Evolutionary conservation across 371 early-diverging fungal species (phyloP).

Genomic region (Conidiobolus incongruus): DNA sequence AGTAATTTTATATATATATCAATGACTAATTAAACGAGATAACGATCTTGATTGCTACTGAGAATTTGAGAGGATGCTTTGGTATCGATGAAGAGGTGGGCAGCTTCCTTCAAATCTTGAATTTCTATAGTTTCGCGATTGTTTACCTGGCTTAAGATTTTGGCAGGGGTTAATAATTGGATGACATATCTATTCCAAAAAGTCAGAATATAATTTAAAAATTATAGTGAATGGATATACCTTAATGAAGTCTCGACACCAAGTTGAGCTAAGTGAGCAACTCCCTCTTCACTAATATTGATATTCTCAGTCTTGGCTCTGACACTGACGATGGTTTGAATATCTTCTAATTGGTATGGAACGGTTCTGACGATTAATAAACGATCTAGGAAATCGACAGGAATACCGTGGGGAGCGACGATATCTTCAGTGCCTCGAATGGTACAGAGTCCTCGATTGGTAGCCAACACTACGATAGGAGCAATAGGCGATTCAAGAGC

Average conservation of each 20-base stretch:
- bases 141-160: conserved; percentile 60
- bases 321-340: conserved; percentile 68
- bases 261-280: conserved; percentile 51
- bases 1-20: too few species aligned
- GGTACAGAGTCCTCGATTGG: conserved; percentile 89
- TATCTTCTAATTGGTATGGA: conserved; percentile 81
- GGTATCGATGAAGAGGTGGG: conserved; percentile 74
- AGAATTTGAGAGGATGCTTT: conserved; percentile 59
- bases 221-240: conserved; percentile 3
- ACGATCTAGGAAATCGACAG: conserved; percentile 91
- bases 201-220: background rate
- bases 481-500: conserved; percentile 82
- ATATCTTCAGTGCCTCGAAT: conserved; percentile 87
- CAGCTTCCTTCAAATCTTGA: conserved; percentile 70
- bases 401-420: conserved; percentile 84
- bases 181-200: conserved; percentile 74
- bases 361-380: conserved; percentile 83
- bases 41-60: conserved; percentile 13
- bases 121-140: conserved; percentile 51
- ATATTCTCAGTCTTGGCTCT: conserved; percentile 81
- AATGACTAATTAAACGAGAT: conserved; percentile 9
- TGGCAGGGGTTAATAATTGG: conserved; percentile 86
- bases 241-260: conserved; percentile 57
- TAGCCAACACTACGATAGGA: conserved; percentile 96
- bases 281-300: conserved; percentile 42